Evolutionary conservation across 305 asterid species (phyloP).

Genomic region (Fraxinus sp.): DNA sequence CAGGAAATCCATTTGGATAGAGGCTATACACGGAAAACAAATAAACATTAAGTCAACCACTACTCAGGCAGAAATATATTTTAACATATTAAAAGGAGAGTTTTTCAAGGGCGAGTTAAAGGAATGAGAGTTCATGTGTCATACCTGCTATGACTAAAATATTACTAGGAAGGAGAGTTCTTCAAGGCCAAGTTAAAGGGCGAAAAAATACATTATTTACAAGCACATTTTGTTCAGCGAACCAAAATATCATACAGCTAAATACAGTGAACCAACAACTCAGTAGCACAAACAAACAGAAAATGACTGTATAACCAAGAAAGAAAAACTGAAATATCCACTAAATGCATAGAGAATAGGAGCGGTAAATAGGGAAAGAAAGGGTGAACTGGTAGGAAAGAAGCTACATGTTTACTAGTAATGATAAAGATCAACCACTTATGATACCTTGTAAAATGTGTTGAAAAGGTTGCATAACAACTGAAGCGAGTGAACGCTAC

Average conservation of each 20-base stretch:
- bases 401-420: constrained; percentile 18
- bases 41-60: not conserved
- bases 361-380: not conserved
- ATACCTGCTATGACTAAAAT: not conserved
- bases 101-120: not conserved
- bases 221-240: not conserved
- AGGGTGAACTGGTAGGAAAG: constrained; percentile 6
- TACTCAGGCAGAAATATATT: not conserved
- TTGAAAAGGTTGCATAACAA: constrained; percentile 95
- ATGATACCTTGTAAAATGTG: constrained; percentile 90
- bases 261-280: constrained; percentile 1
- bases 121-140: not conserved
- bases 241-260: not conserved
- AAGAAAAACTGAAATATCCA: not conserved
- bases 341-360: not conserved
- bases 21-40: not conserved
- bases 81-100: not conserved
- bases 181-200: not conserved
- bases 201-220: not conserved
- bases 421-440: constrained; percentile 19
- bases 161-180: not conserved
- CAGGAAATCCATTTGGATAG: not conserved
- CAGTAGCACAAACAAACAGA: not conserved
- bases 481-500: constrained; percentile 92
- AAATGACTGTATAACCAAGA: not conserved